These are phyloP conservation scores for Mollisiaceae sp. DNA, from an alignment of 2,329 filamentous ascomycete species.

Conservation along the genomic window DNA sequence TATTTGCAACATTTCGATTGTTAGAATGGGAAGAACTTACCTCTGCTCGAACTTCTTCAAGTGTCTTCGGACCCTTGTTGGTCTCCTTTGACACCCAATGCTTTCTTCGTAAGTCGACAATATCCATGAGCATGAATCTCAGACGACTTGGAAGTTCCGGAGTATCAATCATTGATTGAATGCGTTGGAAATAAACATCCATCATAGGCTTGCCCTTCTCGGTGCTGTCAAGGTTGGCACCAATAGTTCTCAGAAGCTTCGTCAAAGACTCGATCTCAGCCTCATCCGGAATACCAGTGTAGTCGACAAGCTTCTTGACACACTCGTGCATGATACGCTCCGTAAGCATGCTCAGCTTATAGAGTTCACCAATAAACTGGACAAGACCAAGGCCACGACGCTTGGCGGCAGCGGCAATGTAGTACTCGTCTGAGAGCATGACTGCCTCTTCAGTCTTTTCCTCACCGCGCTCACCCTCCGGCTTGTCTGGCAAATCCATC, in stretches of 20 bases:
- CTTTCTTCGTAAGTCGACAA: constrained; percentile 79
- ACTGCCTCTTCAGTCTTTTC: constrained; percentile 71
- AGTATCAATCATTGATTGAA: constrained; percentile 79
- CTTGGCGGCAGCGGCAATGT: constrained; percentile 90
- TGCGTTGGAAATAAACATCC: constrained; percentile 91
- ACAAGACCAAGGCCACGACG: constrained; percentile 96
- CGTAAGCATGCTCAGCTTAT: constrained; percentile 98
- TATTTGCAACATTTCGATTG: constrained; percentile 7
- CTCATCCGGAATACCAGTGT: constrained; percentile 90
- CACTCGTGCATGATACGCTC: constrained; percentile 99
- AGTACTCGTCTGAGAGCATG: constrained; percentile 96
- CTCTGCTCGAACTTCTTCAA: constrained; percentile 87
- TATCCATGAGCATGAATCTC: constrained; percentile 95
- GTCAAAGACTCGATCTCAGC: constrained; percentile 95
- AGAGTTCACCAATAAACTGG: constrained; percentile 98
- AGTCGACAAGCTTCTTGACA: constrained; percentile 95
- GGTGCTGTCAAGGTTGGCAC: constrained; percentile 80
- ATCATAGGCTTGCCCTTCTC: constrained; percentile 88
- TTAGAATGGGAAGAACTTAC: constrained; percentile 49
- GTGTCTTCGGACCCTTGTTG: constrained; percentile 96
- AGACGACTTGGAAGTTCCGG: constrained; percentile 85
- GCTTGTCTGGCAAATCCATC: constrained; percentile 78
- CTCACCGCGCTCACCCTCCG: constrained; percentile 65
- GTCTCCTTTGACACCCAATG: constrained; percentile 86
- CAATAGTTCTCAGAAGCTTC: constrained; percentile 91